Evolutionary conservation across 2,329 filamentous ascomycete genomes (phyloP), one percentile per base, ranked within the genome.

Genomic region (Fusarium tuaranense): DNA sequence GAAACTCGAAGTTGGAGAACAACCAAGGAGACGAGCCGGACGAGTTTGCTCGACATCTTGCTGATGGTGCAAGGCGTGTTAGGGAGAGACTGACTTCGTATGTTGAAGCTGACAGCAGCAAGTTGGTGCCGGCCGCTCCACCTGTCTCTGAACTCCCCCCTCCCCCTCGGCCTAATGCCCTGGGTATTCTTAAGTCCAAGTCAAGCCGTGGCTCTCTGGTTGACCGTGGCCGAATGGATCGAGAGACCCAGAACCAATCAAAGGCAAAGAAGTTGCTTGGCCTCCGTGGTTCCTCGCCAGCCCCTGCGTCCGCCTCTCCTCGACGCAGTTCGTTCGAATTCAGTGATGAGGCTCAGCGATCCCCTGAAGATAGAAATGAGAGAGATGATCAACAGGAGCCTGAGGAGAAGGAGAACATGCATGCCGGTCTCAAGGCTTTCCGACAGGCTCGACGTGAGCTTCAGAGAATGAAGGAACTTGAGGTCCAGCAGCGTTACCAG

Each of bases 11-110:
- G 69, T 76, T 72, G 76, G 78, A 78, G 53, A 67, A 86, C 14
- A 84, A 87, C 55, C 84, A 86, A 32, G 91, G 92, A 63, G 87
- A 88, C 6, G 91, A 79, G 51, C 71, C 71, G 4, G 77, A 94
- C 63, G 93, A 94, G 32, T 95, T 95, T 78, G 91, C 92, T 20
- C 90, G 88, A 63, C 92, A 95, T 77, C 87, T 95, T 44, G 93
- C 92, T 3, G 89, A 92, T 73, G 90, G 93, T 18, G 90, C 93
- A 65, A 89, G 90, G 34, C 89, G 92, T 1, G 92, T 95, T 9
- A 91, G 94, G 62, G 93, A 95, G 81, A 92, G 91, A 74, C 84
- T 95, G 53, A 93, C 91, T 9, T 92, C 89, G 1, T 92, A 92
- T 72, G 91, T 90, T 1, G 92, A 93, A 76, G 87, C 88, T 4